phyloP scores from a whole-genome alignment of 352 stramenopile species.

The Globisporangium apiculatum region DNA sequence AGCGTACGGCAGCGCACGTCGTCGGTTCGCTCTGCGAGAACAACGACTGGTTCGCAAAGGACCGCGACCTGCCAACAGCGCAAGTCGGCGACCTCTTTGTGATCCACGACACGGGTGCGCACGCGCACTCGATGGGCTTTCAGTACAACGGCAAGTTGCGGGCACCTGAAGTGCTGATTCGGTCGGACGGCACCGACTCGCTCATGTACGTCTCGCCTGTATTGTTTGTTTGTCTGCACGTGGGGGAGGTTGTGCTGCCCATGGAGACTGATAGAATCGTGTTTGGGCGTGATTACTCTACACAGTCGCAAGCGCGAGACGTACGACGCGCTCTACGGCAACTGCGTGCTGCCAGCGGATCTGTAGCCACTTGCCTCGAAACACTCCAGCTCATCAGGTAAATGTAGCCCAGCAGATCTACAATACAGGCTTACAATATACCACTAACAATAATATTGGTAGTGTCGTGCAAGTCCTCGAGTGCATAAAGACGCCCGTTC shows the following conservation, averaged over 20 bases:
- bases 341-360: constrained; percentile 60
- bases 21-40: constrained; percentile 88
- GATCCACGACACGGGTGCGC: constrained; percentile 85
- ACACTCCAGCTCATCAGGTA: no score
- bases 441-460: no score
- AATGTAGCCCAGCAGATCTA: no score
- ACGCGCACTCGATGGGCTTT: constrained; percentile 91
- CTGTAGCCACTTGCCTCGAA: constrained; percentile 12
- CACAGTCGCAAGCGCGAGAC: constrained; percentile 68
- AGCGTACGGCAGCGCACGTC: constrained; percentile 44
- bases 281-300: no score
- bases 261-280: no score
- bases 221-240: constrained; percentile 3
- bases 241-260: no score
- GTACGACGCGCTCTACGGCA: constrained; percentile 67
- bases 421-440: no score
- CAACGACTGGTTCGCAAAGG: constrained; percentile 91
- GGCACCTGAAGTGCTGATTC: constrained; percentile 80
- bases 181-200: constrained; percentile 35
- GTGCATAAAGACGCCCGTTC: no score
- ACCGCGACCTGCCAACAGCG: constrained; percentile 58
- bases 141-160: constrained; percentile 91
- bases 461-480: no score
- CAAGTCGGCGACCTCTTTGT: constrained; percentile 85
- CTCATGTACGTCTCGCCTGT: constrained; percentile 53